Evolutionary conservation across 2,329 filamentous ascomycete species (phyloP).

Genomic region (Capronia coronata): DNA sequence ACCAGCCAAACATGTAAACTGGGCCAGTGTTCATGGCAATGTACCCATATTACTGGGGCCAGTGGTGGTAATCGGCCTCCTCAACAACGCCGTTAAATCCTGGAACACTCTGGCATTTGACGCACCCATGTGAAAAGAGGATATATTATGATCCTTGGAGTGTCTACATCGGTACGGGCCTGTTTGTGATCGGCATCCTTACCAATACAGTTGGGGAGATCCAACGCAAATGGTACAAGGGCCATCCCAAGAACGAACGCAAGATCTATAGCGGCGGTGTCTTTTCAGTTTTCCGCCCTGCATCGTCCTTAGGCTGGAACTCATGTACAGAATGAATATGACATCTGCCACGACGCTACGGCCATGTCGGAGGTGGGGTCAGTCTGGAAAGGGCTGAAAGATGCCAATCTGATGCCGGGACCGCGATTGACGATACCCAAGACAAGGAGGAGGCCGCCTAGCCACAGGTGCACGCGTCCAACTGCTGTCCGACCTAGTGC

Average conservation of each 20-base stretch:
- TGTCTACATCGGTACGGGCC: slow-evolving; percentile 43
- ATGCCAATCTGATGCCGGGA: slow-evolving; percentile 46
- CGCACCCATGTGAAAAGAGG: slow-evolving; percentile 36
- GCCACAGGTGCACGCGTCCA: slow-evolving; percentile 46
- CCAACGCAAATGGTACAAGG: slow-evolving; percentile 48
- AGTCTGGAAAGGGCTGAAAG: slow-evolving; percentile 32
- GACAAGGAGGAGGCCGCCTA: slow-evolving; percentile 46
- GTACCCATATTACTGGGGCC: slow-evolving; percentile 28
- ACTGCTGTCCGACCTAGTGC: slow-evolving; percentile 21
- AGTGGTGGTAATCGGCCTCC: slow-evolving; percentile 43
- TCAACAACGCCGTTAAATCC: slow-evolving; percentile 53
- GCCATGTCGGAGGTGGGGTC: slow-evolving; percentile 32
- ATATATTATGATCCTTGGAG: slow-evolving; percentile 20
- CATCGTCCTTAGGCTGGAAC: slow-evolving; percentile 51
- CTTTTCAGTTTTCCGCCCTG: slow-evolving; percentile 46
- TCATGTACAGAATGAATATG: slow-evolving; percentile 41
- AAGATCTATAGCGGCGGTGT: slow-evolving; percentile 47
- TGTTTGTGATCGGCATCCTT: slow-evolving; percentile 49
- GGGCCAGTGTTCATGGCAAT: slow-evolving; percentile 8
- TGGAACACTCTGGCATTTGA: slow-evolving; percentile 50
- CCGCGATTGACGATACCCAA: slow-evolving; percentile 54
- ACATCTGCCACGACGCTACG: slow-evolving; percentile 47
- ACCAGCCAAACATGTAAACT: slow-evolving; percentile 22
- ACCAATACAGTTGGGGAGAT: slow-evolving; percentile 52
- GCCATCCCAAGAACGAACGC: slow-evolving; percentile 46